phyloP scores from a whole-genome alignment of 805 yeast genomes.

The Maudiozyma serrabonitensis region DNA sequence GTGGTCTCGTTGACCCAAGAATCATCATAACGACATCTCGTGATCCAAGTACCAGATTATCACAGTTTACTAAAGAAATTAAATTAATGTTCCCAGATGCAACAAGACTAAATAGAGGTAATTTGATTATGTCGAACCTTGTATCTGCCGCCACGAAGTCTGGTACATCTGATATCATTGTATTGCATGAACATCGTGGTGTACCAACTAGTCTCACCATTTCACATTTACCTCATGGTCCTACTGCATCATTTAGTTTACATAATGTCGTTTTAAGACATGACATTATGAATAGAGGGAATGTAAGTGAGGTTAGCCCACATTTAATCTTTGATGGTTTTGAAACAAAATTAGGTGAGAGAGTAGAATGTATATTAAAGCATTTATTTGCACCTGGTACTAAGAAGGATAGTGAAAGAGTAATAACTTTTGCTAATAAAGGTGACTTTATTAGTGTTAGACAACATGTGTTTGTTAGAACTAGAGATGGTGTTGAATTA shows the following conservation, averaged over 20 bases:
- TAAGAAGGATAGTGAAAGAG: constrained; percentile 79
- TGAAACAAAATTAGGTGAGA: constrained; percentile 65
- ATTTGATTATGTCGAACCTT: constrained; percentile 71
- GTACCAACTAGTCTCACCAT: constrained; percentile 89
- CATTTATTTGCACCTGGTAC: constrained; percentile 97
- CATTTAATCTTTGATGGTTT: constrained; percentile 90
- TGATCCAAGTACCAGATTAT: constrained; percentile 73
- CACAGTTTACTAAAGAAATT: constrained; percentile 90
- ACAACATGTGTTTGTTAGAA: constrained; percentile 87
- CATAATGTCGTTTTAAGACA: constrained; percentile 94
- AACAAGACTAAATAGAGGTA: constrained; percentile 87
- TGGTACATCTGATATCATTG: constrained; percentile 72
- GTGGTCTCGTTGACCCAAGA: constrained; percentile 86
- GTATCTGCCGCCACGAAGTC: constrained; percentile 76
- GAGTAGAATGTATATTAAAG: constrained; percentile 72
- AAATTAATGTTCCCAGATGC: constrained; percentile 84
- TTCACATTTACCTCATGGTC: constrained; percentile 97
- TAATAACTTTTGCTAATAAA: constrained; percentile 82
- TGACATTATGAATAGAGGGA: constrained; percentile 78
- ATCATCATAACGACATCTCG: constrained; percentile 89
- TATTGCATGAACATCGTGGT: constrained; percentile 96
- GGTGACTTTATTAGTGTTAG: constrained; percentile 91
- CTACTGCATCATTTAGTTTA: constrained; percentile 85
- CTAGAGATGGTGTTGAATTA: constrained; percentile 79
- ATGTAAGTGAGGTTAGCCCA: constrained; percentile 85